These are phyloP conservation scores for Entomortierella chlamydospora DNA, from an alignment of 192 early-diverging fungal species.

Conservation along the genomic window DNA sequence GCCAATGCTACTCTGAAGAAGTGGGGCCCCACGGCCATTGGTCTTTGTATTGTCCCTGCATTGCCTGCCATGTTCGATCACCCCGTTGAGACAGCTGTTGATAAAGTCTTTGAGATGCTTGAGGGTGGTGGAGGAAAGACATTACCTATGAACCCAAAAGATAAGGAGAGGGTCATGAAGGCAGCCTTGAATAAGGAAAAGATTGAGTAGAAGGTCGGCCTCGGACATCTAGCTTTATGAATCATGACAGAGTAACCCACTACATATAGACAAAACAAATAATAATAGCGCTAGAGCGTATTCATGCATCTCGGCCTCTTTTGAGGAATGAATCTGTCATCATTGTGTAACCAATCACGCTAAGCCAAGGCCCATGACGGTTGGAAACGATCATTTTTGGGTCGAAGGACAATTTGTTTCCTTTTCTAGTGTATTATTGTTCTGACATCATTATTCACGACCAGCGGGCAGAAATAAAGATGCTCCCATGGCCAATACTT, in stretches of 20 bases:
- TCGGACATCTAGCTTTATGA: neutral
- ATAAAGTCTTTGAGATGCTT: slow-evolving; percentile 67
- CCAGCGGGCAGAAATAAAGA: neutral
- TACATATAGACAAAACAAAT: neutral
- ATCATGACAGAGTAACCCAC: neutral
- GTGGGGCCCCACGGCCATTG: slow-evolving; percentile 71
- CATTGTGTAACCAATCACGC: no score
- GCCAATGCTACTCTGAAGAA: slow-evolving; percentile 58
- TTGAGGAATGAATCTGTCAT: no score
- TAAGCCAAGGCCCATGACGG: no score
- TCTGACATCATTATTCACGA: neutral
- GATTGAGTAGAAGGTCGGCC: slow-evolving; percentile 41
- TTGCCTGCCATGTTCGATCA: slow-evolving; percentile 75
- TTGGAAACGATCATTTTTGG: no score
- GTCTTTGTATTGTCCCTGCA: slow-evolving; percentile 70
- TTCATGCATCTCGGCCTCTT: no score
- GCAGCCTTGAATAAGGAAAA: slow-evolving; percentile 45
- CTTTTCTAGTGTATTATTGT: neutral
- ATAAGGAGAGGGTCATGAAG: slow-evolving; percentile 35
- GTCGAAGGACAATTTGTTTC: no score
- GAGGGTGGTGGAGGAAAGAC: slow-evolving; percentile 44
- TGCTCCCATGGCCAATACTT: neutral
- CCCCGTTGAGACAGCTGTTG: slow-evolving; percentile 68
- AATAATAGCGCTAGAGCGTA: neutral
- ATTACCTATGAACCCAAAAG: slow-evolving; percentile 37